Conservation (phyloP, 2,329 filamentous ascomycete genomes). For the Acephala macrosclerotiorum region DNA sequence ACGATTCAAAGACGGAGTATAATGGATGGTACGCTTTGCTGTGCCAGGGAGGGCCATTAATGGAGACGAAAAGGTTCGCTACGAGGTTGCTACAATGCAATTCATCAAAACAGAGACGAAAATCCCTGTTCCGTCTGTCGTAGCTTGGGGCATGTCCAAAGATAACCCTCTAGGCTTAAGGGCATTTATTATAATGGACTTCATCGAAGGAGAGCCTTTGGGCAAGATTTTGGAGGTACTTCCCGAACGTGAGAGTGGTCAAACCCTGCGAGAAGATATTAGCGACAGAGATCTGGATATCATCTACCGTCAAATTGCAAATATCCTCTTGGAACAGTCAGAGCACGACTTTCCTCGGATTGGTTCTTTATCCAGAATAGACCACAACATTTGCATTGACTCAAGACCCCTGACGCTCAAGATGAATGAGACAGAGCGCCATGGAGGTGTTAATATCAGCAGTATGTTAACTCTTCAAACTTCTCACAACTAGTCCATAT, state of each 20-base stretch:
- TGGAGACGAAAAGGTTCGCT: no score
- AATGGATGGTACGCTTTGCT: no score
- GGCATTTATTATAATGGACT: conserved; percentile 22
- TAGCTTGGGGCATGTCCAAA: not conserved
- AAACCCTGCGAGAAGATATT: conserved; percentile 15
- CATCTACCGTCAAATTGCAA: conserved; percentile 24
- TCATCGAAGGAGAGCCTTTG: conserved; percentile 20
- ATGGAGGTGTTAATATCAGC: conserved; percentile 15
- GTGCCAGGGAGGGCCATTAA: no score
- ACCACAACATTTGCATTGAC: not conserved
- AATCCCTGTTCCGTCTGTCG: not conserved
- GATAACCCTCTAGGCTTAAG: conserved; percentile 22
- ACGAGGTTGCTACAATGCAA: no score
- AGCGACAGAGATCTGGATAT: conserved; percentile 16
- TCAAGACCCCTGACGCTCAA: conserved; percentile 21
- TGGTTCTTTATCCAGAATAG: conserved; percentile 12
- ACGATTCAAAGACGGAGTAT: no score
- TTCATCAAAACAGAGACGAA: no score
- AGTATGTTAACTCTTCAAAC: conserved; percentile 6
- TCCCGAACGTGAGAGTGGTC: conserved; percentile 10
- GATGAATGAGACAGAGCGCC: conserved; percentile 19
- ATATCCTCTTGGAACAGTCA: conserved; percentile 23
- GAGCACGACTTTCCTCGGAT: conserved; percentile 24
- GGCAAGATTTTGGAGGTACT: conserved; percentile 18
- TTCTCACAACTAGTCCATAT: no score